A percentile compares a stretch with the other conserved stretches of the same genome.
Conservation (phyloP, 139 green algal genomes). For the Chlamydomonas eustigma region DNA sequence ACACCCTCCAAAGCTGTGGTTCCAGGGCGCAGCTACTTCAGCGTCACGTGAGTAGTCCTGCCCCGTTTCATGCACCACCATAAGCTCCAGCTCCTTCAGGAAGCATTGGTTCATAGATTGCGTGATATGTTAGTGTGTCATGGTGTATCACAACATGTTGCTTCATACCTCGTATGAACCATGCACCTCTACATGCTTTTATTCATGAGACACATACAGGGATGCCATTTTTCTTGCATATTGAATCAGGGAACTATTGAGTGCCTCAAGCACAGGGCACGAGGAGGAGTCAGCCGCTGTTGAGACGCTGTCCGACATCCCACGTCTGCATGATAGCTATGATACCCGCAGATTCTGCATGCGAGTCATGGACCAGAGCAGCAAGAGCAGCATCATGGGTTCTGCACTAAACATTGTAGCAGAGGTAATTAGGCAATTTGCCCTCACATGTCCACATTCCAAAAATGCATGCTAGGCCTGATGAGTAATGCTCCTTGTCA, state of each 20-base stretch:
- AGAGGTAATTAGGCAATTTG: too few relatives aligned
- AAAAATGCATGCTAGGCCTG: too few relatives aligned
- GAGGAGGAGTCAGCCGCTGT: too few relatives aligned
- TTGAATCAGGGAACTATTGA: too few relatives aligned
- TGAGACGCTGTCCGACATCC: too few relatives aligned
- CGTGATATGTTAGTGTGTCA: not conserved
- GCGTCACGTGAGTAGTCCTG: constrained; percentile 6
- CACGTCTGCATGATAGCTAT: not conserved
- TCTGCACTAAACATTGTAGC: not conserved
- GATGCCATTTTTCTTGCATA: too few relatives aligned
- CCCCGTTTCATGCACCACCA: not conserved
- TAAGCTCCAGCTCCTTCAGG: not conserved
- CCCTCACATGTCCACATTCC: too few relatives aligned
- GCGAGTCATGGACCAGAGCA: not conserved
- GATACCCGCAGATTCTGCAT: not conserved
- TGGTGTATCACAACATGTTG: not conserved
- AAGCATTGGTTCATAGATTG: not conserved
- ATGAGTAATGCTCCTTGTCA: not conserved
- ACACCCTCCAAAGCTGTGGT: constrained; percentile 16
- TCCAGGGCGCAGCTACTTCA: not conserved
- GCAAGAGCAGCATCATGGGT: not conserved
- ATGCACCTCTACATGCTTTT: not conserved
- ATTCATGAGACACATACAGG: not conserved
- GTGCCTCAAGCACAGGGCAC: too few relatives aligned
- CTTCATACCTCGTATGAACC: not conserved